Conservation (phyloP, 768 basidiomycete genomes). For the Agrocybe pediades region DNA sequence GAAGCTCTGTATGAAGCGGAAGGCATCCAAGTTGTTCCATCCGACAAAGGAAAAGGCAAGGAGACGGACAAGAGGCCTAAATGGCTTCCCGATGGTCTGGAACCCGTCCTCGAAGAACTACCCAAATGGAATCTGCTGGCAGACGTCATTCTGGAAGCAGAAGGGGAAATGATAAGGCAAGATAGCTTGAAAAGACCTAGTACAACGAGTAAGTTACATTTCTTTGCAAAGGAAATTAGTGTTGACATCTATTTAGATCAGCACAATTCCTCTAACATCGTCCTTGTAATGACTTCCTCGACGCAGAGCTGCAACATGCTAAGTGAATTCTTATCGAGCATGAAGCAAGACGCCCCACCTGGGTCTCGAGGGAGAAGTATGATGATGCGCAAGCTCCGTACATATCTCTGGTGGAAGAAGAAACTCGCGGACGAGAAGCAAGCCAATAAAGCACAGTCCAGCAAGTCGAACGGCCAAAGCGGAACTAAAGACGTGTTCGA, state of each 20-base stretch:
- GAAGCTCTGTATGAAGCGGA: slow-evolving; percentile 68
- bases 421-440: slow-evolving; percentile 41
- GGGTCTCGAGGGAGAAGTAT: slow-evolving; percentile 70
- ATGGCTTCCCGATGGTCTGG: slow-evolving; percentile 79
- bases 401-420: slow-evolving; percentile 84
- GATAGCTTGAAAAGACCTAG: slow-evolving; percentile 38
- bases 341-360: slow-evolving; percentile 56
- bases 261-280: slow-evolving; percentile 55
- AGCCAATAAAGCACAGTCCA: slow-evolving; percentile 30
- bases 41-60: slow-evolving; percentile 18
- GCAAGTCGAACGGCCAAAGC: slow-evolving; percentile 21
- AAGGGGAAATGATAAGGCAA: slow-evolving; percentile 76
- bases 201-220: slow-evolving; percentile 19
- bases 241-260: slow-evolving; percentile 6
- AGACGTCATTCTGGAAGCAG: slow-evolving; percentile 88
- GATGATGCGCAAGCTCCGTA: slow-evolving; percentile 76
- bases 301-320: slow-evolving; percentile 72
- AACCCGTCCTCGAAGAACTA: slow-evolving; percentile 89
- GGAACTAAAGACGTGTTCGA: slow-evolving; percentile 23
- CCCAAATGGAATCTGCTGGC: slow-evolving; percentile 91
- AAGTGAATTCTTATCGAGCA: slow-evolving; percentile 74
- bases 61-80: slow-evolving; percentile 35
- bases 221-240: background rate
- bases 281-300: slow-evolving; percentile 89
- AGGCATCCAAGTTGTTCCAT: slow-evolving; percentile 21